Evolutionary conservation across 192 early-diverging fungal species (phyloP), one percentile per base, ranked within the genome.

Genomic region (Kappamyces sp.): DNA sequence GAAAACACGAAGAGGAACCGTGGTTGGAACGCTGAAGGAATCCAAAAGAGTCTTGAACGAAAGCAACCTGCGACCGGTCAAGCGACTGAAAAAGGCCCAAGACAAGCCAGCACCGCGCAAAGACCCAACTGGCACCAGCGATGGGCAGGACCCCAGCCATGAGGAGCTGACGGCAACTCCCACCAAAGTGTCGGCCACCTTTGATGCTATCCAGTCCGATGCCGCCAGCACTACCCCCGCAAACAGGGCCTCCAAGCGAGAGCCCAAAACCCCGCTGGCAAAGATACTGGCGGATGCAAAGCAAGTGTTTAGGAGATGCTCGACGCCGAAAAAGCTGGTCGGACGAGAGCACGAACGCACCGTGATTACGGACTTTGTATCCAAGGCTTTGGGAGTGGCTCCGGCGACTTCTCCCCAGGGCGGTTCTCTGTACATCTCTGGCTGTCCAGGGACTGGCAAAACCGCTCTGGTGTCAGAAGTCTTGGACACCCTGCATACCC

Each of bases 391-490:
- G 23, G 23, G 23, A 23, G 23, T 23, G 23, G 23, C 23, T 23
- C 23, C 23, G 23, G 23, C 23, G 75, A 84, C 41, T 78, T 82
- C 7, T 23, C 83, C 6, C 65, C 36, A 1, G 69, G 68, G 10
- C 10, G 46, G 40, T n/a, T 54, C 68, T 8, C 42, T 78, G 8
- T 98, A 97, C 66, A 84, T 97, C 10, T 88, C 89, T 4, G 94
- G 94, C 1, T 82, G 79, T 44, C 94, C 94, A 0, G 94, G 94
- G 3, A 97, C 94, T 15, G 94, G 94, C 41, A 98, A 98, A 72
- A 98, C 90, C 5, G 93, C 92, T 1, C 78, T 91, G 34, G 53
- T 92, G 33, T 76, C 71, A 8, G 80, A 90, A 48, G 65, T 87
- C 9, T 61, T 75, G 8, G 53, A 40, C 2, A 9, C 44, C 15